Conservation (phyloP, 2,329 filamentous ascomycete species). For the Verticillium albo-atrum region DNA sequence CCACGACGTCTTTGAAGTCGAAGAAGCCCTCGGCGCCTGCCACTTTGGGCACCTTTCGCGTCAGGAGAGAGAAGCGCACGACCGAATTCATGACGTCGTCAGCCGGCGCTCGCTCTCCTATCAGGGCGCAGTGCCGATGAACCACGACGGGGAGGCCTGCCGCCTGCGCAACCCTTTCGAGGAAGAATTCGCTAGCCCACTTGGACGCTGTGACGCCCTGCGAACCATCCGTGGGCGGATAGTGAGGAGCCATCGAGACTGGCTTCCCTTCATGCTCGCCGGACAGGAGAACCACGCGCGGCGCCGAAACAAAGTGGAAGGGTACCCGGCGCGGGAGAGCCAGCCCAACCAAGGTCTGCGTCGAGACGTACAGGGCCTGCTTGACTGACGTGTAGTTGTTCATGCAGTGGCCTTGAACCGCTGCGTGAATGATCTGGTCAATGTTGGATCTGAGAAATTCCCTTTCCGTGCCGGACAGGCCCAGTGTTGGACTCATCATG, state of each 20-base stretch:
- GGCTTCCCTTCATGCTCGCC: not conserved
- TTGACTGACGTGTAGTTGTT: slow-evolving; percentile 8
- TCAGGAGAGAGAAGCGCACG: not conserved
- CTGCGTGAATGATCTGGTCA: slow-evolving; percentile 11
- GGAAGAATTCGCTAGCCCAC: slow-evolving; percentile 26
- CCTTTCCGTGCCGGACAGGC: slow-evolving; percentile 4
- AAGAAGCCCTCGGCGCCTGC: not conserved
- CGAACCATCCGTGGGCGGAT: slow-evolving; percentile 14
- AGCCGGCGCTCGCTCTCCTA: not conserved
- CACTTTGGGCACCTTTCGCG: not conserved
- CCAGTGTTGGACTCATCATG: slow-evolving; percentile 4
- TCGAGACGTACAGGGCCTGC: slow-evolving; percentile 7
- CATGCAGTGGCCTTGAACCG: slow-evolving; percentile 10
- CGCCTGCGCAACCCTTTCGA: slow-evolving; percentile 16
- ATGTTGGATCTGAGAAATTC: not conserved
- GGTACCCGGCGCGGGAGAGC: slow-evolving; percentile 9
- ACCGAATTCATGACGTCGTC: not conserved
- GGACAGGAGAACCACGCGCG: not conserved
- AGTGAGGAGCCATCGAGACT: not conserved
- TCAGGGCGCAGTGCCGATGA: slow-evolving; percentile 8
- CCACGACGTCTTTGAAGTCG: not conserved
- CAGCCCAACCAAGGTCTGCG: slow-evolving; percentile 4
- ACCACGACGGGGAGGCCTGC: slow-evolving; percentile 18
- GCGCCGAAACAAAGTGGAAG: slow-evolving; percentile 7
- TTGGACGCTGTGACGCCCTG: slow-evolving; percentile 26